A percentile compares a stretch with the other conserved stretches of the same genome.
These are phyloP conservation scores for Cryptosporidium ubiquitum DNA, from an alignment of 169 alveolate genomes.

Conservation along the genomic window DNA sequence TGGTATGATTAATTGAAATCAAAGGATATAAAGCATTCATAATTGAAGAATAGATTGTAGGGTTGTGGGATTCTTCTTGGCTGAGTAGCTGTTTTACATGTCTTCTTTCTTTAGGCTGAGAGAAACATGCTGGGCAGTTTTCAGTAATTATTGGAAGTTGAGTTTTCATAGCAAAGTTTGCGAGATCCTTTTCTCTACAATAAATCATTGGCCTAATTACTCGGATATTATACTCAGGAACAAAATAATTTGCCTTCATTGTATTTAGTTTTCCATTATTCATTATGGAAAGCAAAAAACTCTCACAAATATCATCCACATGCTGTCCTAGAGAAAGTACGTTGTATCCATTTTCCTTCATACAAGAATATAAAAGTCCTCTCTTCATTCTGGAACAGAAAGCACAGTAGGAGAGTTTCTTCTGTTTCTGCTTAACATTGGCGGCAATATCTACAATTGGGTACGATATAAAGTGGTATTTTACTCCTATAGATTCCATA, in stretches of 20 bases:
- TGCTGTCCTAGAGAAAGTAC: slow-evolving; percentile 94
- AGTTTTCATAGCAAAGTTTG: slow-evolving; percentile 85
- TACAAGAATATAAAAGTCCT: slow-evolving; percentile 91
- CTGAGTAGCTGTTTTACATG: slow-evolving; percentile 50
- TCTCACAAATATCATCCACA: slow-evolving; percentile 92
- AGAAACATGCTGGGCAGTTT: slow-evolving; percentile 96
- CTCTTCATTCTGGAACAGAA: slow-evolving; percentile 95
- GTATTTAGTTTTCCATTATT: slow-evolving; percentile 93
- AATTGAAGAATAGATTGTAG: slow-evolving; percentile 40
- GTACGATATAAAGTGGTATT: slow-evolving; percentile 88
- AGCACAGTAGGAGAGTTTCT: slow-evolving; percentile 86
- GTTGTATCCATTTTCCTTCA: slow-evolving; percentile 89
- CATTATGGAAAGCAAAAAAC: slow-evolving; percentile 91
- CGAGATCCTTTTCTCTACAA: slow-evolving; percentile 89
- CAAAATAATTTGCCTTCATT: slow-evolving; percentile 90
- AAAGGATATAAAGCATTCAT: slow-evolving; percentile 54
- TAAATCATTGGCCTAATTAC: slow-evolving; percentile 92
- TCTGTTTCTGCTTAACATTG: slow-evolving; percentile 81
- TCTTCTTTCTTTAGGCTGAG: slow-evolving; percentile 92
- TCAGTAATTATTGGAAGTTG: slow-evolving; percentile 92
- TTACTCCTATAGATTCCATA: slow-evolving; percentile 84
- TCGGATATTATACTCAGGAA: slow-evolving; percentile 89
- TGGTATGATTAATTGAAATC: slow-evolving; percentile 42
- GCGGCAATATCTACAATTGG: slow-evolving; percentile 91
- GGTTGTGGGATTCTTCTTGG: slow-evolving; percentile 62